phyloP scores from a whole-genome alignment of 169 alveolate species.

The Eimeria maxima region DNA sequence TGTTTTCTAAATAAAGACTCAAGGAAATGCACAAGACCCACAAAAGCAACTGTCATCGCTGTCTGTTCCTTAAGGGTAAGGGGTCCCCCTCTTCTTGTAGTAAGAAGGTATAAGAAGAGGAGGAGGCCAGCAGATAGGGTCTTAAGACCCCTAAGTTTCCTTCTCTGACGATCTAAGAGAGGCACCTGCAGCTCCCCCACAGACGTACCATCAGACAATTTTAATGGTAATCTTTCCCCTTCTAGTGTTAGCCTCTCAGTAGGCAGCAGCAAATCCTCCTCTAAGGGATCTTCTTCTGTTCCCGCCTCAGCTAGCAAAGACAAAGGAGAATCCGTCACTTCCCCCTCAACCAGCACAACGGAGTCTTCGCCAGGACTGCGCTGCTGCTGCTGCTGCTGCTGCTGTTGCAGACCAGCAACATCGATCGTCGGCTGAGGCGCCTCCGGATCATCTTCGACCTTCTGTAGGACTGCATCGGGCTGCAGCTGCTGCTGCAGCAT shows the following conservation, averaged over 20 bases:
- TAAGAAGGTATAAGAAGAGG: not conserved
- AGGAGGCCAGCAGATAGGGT: not conserved
- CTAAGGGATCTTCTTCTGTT: not conserved
- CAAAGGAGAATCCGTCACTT: not conserved
- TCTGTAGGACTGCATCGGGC: not conserved
- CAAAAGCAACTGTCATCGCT: not conserved
- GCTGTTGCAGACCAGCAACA: not conserved
- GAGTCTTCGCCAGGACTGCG: not conserved
- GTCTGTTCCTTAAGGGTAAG: not conserved
- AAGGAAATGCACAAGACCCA: not conserved
- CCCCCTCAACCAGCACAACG: not conserved
- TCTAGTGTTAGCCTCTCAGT: not conserved
- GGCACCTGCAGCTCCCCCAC: not conserved
- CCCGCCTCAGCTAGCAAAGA: not conserved
- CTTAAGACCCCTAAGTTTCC: not conserved
- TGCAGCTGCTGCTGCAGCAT: not conserved
- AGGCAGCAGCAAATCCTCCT: not conserved
- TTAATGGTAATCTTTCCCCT: too few relatives aligned
- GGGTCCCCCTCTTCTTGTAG: not conserved
- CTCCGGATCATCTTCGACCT: not conserved
- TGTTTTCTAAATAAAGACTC: not conserved
- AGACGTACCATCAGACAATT: not conserved
- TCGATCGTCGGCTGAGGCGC: not conserved
- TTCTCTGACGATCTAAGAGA: not conserved
- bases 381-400: slow-evolving; percentile 33